Base-by-base conservation (phyloP, 805 yeast species). In the Candida palmyrensis region DNA sequence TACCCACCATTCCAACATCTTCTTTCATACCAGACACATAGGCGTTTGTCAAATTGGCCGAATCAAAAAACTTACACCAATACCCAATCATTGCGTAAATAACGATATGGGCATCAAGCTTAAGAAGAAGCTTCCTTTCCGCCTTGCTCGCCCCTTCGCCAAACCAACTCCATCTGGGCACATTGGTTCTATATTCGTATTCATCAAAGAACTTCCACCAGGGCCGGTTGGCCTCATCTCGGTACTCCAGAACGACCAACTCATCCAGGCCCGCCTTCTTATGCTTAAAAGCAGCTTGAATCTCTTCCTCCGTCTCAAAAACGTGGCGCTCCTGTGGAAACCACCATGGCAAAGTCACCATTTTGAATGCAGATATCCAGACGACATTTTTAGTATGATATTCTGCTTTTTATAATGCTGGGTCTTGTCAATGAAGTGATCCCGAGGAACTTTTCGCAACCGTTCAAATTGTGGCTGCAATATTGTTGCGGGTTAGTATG, bases 201-300 rank as follows among this genome's bases (percentile, higher is more conserved):
- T 57, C 61, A 37, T 57, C 61, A 27, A 71, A 72, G 38, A 56
- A 71, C 18, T 60, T 62, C 59, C 59, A 69, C 73, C 77, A 73
- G 22, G 66, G 60, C 30, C 77, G 58, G 39, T 67, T 48, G 6
- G 75, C 75, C 47, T 73, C 79, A 45, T 74, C 79, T 40, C 78
- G 55, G 45, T 64, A 68, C 44, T 72, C 77, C 17, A 9, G n/a
- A 12, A 27, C 18, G 11, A 13, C n/a, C n/a, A 24, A 23, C n/a
- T 24, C 28, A 4, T 25, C 34, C 3, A 15, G 6, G n/a, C 25
- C 21, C 7, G 17, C 28, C 12, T 24, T 24, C 11, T 11, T 9
- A 11, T 13, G 12, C 3, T 6, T 16, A 7, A 13, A 24, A 3
- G 34, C 34, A 5, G 27, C 16, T 5, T 31, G 6, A 17, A 31